Percentiles rank a stretch among this genome's conserved stretches.
Conservation (phyloP, 306 rosid genomes). For the Quercus mongolica region DNA sequence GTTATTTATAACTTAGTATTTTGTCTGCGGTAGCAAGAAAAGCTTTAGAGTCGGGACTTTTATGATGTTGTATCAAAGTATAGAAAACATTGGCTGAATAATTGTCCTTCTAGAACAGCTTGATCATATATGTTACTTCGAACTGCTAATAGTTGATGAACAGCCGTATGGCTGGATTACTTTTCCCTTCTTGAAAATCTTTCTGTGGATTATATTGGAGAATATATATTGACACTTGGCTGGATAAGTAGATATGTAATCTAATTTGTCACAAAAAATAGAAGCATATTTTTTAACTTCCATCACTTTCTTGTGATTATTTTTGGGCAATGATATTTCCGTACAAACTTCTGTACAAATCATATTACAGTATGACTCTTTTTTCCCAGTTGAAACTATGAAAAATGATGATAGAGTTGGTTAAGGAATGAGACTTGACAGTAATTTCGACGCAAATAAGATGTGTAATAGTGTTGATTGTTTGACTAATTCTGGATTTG, state of each 20-base stretch:
- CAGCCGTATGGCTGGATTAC: not conserved
- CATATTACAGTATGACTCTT: too few relatives aligned
- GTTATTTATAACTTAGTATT: not conserved
- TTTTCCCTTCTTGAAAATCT: not conserved
- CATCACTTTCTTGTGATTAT: too few relatives aligned
- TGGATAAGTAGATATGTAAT: not conserved
- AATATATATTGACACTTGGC: not conserved
- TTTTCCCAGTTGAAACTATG: too few relatives aligned
- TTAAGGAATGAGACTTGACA: too few relatives aligned
- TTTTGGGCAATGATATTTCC: too few relatives aligned
- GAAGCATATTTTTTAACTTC: not conserved
- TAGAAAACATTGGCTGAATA: not conserved
- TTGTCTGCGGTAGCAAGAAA: not conserved
- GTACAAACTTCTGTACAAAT: too few relatives aligned
- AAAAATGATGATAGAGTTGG: too few relatives aligned
- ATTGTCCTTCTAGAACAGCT: not conserved
- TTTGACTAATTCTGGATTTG: too few relatives aligned
- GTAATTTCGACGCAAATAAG: too few relatives aligned
- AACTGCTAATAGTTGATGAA: not conserved
- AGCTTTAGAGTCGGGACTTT: not conserved
- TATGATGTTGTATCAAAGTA: not conserved
- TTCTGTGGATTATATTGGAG: not conserved
- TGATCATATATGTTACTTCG: not conserved
- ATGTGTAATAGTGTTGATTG: too few relatives aligned
- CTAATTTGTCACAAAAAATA: too few relatives aligned